Conservation (phyloP, 164 flowering plant species). For the Vitis cinerea region DNA sequence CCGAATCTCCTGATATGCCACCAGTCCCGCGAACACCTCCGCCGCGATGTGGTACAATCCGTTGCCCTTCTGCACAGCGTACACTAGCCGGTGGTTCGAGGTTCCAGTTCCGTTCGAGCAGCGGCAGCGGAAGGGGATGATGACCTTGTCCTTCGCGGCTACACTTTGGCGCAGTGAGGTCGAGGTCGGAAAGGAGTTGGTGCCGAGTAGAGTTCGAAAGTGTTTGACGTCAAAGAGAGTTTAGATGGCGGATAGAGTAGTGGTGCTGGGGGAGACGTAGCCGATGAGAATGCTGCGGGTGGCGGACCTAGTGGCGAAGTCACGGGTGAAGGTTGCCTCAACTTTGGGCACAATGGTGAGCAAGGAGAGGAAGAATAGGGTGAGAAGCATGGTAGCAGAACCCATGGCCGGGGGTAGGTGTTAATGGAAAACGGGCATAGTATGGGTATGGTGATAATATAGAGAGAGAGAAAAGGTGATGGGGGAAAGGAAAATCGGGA, state of each 20-base stretch:
- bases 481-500: no score
- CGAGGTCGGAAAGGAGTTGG: constrained; percentile 47
- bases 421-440: no score
- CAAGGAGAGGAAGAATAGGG: constrained; percentile 15
- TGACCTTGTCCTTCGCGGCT: constrained; percentile 31
- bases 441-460: no score
- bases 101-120: constrained; percentile 62
- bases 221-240: constrained; percentile 47
- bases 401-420: background rate
- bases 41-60: constrained; percentile 52
- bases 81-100: constrained; percentile 44
- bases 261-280: constrained; percentile 52
- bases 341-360: constrained; percentile 11
- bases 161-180: constrained; percentile 28
- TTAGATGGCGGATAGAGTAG: constrained; percentile 46
- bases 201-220: constrained; percentile 51
- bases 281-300: constrained; percentile 57
- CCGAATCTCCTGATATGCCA: constrained; percentile 43
- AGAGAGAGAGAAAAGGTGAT: no score
- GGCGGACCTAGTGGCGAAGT: constrained; percentile 9
- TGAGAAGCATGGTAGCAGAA: constrained; percentile 3
- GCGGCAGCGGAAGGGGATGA: constrained; percentile 63
- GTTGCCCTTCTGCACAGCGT: constrained; percentile 54
- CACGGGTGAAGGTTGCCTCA: constrained; percentile 42
- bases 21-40: constrained; percentile 36